Evolutionary conservation across 306 rosid species (phyloP), one percentile per base, ranked within the genome.

Genomic region (Glycyrrhiza uralensis): DNA sequence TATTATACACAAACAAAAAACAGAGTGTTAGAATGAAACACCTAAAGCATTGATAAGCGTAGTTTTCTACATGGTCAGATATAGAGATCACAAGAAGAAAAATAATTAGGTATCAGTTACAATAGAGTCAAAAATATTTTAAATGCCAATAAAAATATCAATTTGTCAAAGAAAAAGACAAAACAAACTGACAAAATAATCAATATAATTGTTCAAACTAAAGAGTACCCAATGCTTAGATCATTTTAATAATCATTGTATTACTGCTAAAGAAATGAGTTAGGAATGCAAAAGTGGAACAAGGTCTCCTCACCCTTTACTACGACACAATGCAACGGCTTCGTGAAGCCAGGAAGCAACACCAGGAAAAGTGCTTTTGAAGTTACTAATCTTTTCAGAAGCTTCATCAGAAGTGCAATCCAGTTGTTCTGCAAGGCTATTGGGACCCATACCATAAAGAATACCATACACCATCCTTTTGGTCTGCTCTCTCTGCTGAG

Each of bases 361-460:
- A 33, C 91, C 96, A 32, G 95, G 92, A 77, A 94, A 94, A 75
- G 95, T 84, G 79, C 82, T 83, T 84, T 82, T 94, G 77, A 91
- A 94, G 82, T 86, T 86, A 66, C 54, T 79, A 71, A 94, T 91
- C 87, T 86, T 94, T 76, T 87, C 91, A 23, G 83, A 82, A 78
- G 98, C 98, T 77, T 91, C 96, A 47, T 77, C 97, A 9, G 80
- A 68, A 67, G 88, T 69, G 80, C 98, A 94, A 32, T 81, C 89
- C 74, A 94, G 80, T 71, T 91, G 96, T 67, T 89, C 93, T 20
- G 97, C 92, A 66, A 94, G 98, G 83, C 90, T 74, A 67, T 86
- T 91, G 28, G 87, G 83, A 76, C 97, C 98, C 98, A 94, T 94
- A 76, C 97, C 98, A 79, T 94, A 94, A 64, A 94, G 98, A 81